These are phyloP conservation scores for Austroboletus rostrupii DNA, from an alignment of 1,284 basidiomycete species.

Conservation along the genomic window DNA sequence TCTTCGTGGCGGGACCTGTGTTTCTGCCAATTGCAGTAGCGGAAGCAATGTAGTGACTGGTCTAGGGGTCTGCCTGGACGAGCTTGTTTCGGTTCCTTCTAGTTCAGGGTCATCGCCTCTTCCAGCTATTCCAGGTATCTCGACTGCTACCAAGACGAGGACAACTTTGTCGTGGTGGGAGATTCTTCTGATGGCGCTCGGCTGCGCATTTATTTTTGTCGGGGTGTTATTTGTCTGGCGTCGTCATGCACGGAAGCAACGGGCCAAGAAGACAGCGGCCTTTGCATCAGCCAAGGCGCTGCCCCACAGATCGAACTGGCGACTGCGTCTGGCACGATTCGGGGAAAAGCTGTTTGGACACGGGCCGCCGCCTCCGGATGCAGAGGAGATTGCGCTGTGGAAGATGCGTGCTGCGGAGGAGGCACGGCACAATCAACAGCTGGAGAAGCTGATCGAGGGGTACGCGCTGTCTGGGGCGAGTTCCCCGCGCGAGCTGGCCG, in stretches of 20 bases:
- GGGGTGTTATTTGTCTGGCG: constrained; percentile 64
- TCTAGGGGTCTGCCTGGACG: constrained; percentile 73
- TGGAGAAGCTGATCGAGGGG: constrained; percentile 48
- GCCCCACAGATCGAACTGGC: constrained; percentile 46
- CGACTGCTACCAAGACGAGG: constrained; percentile 34
- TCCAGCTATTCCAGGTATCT: constrained; percentile 56
- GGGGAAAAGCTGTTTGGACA: constrained; percentile 56
- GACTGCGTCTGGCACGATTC: constrained; percentile 49
- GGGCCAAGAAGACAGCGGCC: constrained; percentile 57
- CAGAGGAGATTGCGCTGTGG: constrained; percentile 41
- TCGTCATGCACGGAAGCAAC: constrained; percentile 60
- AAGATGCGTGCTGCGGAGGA: constrained; percentile 46
- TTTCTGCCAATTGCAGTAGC: constrained; percentile 53
- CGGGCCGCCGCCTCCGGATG: constrained; percentile 30
- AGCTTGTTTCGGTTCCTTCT: constrained; percentile 57
- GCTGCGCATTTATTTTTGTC: constrained; percentile 73
- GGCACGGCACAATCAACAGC: constrained; percentile 45
- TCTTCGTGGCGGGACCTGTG: constrained; percentile 62
- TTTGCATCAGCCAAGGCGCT: constrained; percentile 63
- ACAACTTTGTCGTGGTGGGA: constrained; percentile 69
- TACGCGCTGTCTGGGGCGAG: constrained; percentile 44
- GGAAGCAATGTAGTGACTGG: constrained; percentile 55
- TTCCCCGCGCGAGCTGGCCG: constrained; percentile 30
- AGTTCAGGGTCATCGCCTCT: constrained; percentile 43
- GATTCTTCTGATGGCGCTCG: constrained; percentile 75